phyloP scores from a whole-genome alignment of 2,329 filamentous ascomycete species.

The Paecilomyces variotii region DNA sequence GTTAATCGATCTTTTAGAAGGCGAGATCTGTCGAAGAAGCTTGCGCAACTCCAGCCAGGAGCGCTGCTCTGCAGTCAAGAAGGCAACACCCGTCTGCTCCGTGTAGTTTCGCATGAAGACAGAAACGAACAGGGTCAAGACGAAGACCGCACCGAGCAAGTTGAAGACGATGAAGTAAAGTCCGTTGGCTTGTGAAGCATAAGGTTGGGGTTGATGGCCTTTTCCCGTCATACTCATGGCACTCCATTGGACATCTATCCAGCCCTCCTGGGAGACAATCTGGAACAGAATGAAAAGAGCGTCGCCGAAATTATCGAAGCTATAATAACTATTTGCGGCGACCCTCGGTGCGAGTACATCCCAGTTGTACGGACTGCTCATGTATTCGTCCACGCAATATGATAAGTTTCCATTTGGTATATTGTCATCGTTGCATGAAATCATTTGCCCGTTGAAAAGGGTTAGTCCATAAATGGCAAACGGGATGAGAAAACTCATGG shows the following conservation, averaged over 20 bases:
- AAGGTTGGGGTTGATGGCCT: conserved; percentile 63
- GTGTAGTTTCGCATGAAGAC: conserved; percentile 99
- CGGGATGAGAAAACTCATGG: conserved; percentile 84
- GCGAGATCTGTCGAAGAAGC: conserved; percentile 81
- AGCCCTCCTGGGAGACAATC: conserved; percentile 97
- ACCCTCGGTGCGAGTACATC: conserved; percentile 73
- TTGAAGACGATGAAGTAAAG: conserved; percentile 97
- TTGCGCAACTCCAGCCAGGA: conserved; percentile 96
- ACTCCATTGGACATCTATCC: conserved; percentile 85
- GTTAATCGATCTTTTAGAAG: conserved; percentile 81
- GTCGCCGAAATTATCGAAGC: conserved; percentile 91
- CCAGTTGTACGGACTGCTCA: conserved; percentile 73
- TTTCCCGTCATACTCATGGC: conserved; percentile 73
- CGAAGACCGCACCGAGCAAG: conserved; percentile 88
- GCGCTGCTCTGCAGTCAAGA: conserved; percentile 87
- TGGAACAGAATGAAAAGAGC: conserved; percentile 95
- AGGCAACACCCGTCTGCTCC: conserved; percentile 94
- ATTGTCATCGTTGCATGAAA: conserved; percentile 66
- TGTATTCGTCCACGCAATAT: conserved; percentile 79
- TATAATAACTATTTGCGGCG: conserved; percentile 73
- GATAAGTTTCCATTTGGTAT: conserved; percentile 47
- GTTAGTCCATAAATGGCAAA: conserved; percentile 96
- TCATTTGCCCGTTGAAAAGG: conserved; percentile 76
- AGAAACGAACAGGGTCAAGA: conserved; percentile 93
- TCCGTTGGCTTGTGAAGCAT: conserved; percentile 71